Evolutionary conservation across 495 filamentous ascomycete genomes (phyloP), one percentile per base, ranked within the genome.

Genomic region (Saxophila tyrrhenica): DNA sequence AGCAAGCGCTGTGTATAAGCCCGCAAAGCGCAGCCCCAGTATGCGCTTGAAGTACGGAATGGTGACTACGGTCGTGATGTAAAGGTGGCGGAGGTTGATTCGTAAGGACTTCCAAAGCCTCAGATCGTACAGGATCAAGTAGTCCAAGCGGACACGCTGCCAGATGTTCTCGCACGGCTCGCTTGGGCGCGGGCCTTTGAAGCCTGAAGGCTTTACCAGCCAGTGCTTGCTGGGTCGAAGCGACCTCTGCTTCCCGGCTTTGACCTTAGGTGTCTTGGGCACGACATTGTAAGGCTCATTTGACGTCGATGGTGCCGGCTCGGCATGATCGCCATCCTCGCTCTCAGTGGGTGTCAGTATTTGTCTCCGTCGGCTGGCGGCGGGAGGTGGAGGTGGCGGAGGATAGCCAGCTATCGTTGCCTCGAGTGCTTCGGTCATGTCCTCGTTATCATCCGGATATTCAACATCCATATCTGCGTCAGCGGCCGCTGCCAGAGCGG

Each of bases 31-130:
- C 46, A 99, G 73, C 10, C 90, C 89, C 52, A 99, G 77, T 24
- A 99, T 80, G n/a, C 94, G 83, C 72, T 97, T 99, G 77, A 97
- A 97, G 59, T 89, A 75, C 10, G 91, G 91, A 50, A 96, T 87
- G 8, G 86, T 87, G 41, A 99, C 88, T 19, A 97, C 90, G 10
- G 94, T 97, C 35, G 85, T 88, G 60, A 99, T 95, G 67, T 95
- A 96, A 7, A 99, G 78, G 56, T 95, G 88, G 13, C 94, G 85
- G 48, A 99, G 74, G 60, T 94, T 84, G 41, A 87, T 86, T 15
- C 92, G 82, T 8, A 89, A 82, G 65, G 87, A 90, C 72, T 99
- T 99, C 92, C 92, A 99, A 70, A 99, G 74, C 50, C 92, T 73
- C 39, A 99, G 71, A 64, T 99, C 92, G 67, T 91, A 99, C n/a